Evolutionary conservation across 495 filamentous ascomycete species (phyloP).

Genomic region (Neurospora sp.): DNA sequence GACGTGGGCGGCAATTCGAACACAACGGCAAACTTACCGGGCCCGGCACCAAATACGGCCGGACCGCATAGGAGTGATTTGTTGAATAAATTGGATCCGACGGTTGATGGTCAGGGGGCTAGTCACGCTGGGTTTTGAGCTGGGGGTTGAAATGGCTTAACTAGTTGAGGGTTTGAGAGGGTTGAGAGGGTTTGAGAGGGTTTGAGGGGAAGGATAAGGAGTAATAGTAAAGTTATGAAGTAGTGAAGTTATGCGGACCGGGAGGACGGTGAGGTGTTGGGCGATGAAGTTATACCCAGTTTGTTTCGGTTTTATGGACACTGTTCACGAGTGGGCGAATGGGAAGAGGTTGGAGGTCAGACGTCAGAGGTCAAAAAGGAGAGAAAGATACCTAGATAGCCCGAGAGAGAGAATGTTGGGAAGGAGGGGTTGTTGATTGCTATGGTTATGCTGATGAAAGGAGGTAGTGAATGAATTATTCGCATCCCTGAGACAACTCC

Average conservation of each 20-base stretch:
- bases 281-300: background rate
- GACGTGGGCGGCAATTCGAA: background rate
- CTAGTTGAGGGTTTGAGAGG: background rate
- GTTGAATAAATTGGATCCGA: slow-evolving; percentile 42
- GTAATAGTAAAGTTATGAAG: background rate
- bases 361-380: too few relatives aligned
- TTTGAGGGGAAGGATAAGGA: background rate
- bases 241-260: too few relatives aligned
- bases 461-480: too few relatives aligned
- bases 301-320: background rate
- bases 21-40: slow-evolving; percentile 5
- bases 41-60: slow-evolving; percentile 28
- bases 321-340: too few relatives aligned
- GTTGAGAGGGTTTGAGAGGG: too few relatives aligned
- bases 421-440: too few relatives aligned
- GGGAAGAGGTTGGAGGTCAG: too few relatives aligned
- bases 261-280: background rate
- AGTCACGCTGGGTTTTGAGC: background rate
- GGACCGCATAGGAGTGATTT: slow-evolving; percentile 42
- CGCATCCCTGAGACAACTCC: too few relatives aligned
- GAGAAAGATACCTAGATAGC: too few relatives aligned
- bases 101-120: slow-evolving; percentile 27
- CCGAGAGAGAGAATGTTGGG: too few relatives aligned
- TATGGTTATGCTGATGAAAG: too few relatives aligned
- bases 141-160: background rate